phyloP scores from a whole-genome alignment of 352 stramenopile species.

The Elongisporangium prolatum region DNA sequence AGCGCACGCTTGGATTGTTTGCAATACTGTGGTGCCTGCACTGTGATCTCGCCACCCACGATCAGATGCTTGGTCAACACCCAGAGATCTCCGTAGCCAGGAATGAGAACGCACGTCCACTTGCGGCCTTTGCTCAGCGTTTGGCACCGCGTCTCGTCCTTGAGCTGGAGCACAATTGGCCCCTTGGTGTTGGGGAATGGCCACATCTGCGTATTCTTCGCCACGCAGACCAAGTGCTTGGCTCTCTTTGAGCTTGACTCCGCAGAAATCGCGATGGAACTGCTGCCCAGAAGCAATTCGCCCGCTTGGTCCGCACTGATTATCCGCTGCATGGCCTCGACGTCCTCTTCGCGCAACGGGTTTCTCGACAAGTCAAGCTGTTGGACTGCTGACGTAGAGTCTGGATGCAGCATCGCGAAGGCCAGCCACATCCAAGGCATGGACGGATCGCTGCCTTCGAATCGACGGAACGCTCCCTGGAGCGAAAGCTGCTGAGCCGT shows the following conservation, averaged over 20 bases:
- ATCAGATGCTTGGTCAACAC: conserved; percentile 2
- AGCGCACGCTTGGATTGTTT: conserved; percentile 6
- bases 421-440: conserved; percentile 33
- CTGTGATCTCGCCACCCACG: not conserved
- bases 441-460: conserved; percentile 15
- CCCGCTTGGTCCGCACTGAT: not conserved
- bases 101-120: conserved; percentile 26
- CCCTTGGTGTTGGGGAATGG: not conserved
- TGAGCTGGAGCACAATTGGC: conserved; percentile 2
- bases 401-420: conserved; percentile 20
- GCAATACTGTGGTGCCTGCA: not conserved
- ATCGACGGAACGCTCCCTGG: conserved; percentile 14
- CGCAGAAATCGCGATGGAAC: not conserved
- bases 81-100: conserved; percentile 30
- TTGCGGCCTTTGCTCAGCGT: conserved; percentile 7
- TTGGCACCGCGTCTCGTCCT: conserved; percentile 15
- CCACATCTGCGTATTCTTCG: conserved; percentile 4
- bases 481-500: conserved; percentile 29
- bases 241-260: not conserved
- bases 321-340: conserved; percentile 9
- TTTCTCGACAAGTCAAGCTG: conserved; percentile 39
- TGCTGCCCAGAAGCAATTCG: not conserved
- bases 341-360: conserved; percentile 22
- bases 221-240: conserved; percentile 1
- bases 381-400: conserved; percentile 12